Percentiles rank a stretch among this genome's conserved stretches.
These are phyloP conservation scores for Gymnopilus junonius DNA, from an alignment of 768 basidiomycete genomes.

Conservation along the genomic window DNA sequence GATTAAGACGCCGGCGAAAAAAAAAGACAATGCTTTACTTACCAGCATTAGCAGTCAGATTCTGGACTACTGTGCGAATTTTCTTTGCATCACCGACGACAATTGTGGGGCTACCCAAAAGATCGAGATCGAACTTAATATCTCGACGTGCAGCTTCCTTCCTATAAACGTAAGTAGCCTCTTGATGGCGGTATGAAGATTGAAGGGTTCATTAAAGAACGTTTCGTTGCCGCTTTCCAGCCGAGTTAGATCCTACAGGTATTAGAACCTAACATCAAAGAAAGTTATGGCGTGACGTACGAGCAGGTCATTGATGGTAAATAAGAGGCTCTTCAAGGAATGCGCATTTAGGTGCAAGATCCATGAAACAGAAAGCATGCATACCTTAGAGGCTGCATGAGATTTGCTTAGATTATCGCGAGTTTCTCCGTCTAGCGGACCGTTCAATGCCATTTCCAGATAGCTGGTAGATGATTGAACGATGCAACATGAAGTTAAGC, in stretches of 20 bases:
- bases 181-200: slow-evolving; percentile 63
- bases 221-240: slow-evolving; percentile 78
- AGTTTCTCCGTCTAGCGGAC: slow-evolving; percentile 72
- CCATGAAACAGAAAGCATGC: background rate
- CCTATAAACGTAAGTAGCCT: slow-evolving; percentile 64
- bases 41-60: slow-evolving; percentile 79
- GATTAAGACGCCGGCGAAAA: background rate
- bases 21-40: slow-evolving; percentile 22
- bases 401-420: slow-evolving; percentile 73
- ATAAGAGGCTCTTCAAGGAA: slow-evolving; percentile 61
- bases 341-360: background rate
- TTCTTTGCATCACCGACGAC: slow-evolving; percentile 77
- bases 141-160: slow-evolving; percentile 68
- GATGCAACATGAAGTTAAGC: background rate
- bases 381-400: slow-evolving; percentile 77
- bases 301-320: slow-evolving; percentile 84
- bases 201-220: slow-evolving; percentile 77
- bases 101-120: slow-evolving; percentile 54
- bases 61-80: slow-evolving; percentile 77
- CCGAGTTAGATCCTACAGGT: slow-evolving; percentile 66
- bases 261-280: background rate
- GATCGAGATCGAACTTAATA: slow-evolving; percentile 61
- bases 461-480: slow-evolving; percentile 46
- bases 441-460: slow-evolving; percentile 80
- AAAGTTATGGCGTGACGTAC: slow-evolving; percentile 31